Base-by-base conservation (phyloP, 441 rosid species). In the Lepidium campestre region DNA sequence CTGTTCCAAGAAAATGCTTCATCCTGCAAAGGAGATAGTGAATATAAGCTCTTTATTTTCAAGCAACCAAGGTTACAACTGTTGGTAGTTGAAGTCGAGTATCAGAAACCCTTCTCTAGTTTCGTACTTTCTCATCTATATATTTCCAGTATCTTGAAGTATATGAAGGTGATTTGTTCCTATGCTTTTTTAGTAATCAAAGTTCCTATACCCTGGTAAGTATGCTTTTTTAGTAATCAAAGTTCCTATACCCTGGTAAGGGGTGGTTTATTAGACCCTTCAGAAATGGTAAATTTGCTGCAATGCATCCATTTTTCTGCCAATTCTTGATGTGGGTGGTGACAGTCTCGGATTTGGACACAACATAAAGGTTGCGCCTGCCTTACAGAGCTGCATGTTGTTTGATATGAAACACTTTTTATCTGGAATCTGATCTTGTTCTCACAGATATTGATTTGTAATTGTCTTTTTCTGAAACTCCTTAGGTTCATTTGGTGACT, bases 321-420 rank as follows among this genome's bases (percentile, higher is more conserved):
- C 63, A 81, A 87, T 88, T 82, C 91, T 86, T 75, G 83, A 86
- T 42, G 75, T 83, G 90, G 85, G 47, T 84, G 96, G 86, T 86
- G 96, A 84, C 82, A 86, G 77, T 86, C 82, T 79, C 75, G 80
- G 88, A 76, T 74, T 78, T 84, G 81, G 85, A 79, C 81, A 88
- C 88, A 79, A 75, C 73, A 64, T 75, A 85, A 89, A 93, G 96
- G 96, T 90, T 88, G 96, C 93, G 96, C 96, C 83, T 57, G 49
- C 49, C 57, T 47, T 68, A 41, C 73, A 53, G 79, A 52, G 53
- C 47, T 74, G 71, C 78, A 74, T 67, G 62, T 75, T 56, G 64
- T 54, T 62, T 45, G 34, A 44, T 32, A 14, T 54, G 29, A 19
- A 44, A 61, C 36, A 40, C 7, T 3, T 70, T 8, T 42, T 49